phyloP scores from a whole-genome alignment of 2,329 filamentous ascomycete genomes.

The Penicillium sp. region DNA sequence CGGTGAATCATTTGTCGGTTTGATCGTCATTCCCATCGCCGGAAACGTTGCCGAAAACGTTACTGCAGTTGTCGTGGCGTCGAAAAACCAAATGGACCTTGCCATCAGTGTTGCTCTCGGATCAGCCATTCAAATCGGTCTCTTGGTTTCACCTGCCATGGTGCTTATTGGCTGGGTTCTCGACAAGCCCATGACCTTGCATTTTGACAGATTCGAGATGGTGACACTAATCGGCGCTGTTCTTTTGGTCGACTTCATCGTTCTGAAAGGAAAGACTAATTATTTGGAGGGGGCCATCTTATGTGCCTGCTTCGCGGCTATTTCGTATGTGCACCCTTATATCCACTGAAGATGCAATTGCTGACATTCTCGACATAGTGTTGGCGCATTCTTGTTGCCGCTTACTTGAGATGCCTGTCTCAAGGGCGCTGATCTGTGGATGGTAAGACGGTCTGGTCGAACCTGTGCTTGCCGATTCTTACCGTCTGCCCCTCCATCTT shows the following conservation, averaged over 20 bases:
- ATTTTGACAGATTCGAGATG: slow-evolving; percentile 14
- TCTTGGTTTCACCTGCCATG: slow-evolving; percentile 61
- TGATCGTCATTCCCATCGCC: slow-evolving; percentile 64
- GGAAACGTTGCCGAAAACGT: slow-evolving; percentile 67
- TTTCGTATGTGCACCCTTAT: slow-evolving; percentile 10
- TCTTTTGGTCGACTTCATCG: slow-evolving; percentile 14
- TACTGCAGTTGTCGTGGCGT: slow-evolving; percentile 60
- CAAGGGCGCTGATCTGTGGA: neutral
- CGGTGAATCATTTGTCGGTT: slow-evolving; percentile 59
- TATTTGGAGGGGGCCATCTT: slow-evolving; percentile 16
- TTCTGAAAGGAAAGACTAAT: slow-evolving; percentile 15
- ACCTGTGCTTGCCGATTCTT: neutral
- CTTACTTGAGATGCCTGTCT: neutral
- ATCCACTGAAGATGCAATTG: neutral
- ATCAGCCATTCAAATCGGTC: slow-evolving; percentile 61
- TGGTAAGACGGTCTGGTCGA: neutral
- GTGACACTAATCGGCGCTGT: slow-evolving; percentile 11
- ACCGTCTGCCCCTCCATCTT: neutral
- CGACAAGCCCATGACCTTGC: slow-evolving; percentile 14
- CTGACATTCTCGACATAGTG: slow-evolving; percentile 4
- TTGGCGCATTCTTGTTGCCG: slow-evolving; percentile 13
- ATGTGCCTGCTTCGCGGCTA: slow-evolving; percentile 15
- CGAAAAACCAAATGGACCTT: slow-evolving; percentile 69
- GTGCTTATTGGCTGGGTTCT: slow-evolving; percentile 65
- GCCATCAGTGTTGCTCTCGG: slow-evolving; percentile 65